phyloP scores from a whole-genome alignment of 129 eudicot genomes.

The Kitagawia praeruptora region DNA sequence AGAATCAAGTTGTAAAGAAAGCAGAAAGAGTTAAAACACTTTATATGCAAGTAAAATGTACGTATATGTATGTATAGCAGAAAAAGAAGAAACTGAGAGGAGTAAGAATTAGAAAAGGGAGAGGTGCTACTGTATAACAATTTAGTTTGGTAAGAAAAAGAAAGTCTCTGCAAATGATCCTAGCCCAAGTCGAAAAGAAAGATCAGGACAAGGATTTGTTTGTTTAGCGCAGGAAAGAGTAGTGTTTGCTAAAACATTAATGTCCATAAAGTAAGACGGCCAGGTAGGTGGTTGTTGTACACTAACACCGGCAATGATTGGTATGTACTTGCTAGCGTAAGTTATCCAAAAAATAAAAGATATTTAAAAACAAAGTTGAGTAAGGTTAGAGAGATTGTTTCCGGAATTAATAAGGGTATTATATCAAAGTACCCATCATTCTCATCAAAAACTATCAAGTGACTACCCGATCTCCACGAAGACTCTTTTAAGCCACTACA shows the following conservation, averaged over 20 bases:
- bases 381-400: slow-evolving; percentile 4
- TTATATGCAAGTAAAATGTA: not conserved
- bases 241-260: slow-evolving; percentile 95
- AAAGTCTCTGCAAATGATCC: not conserved
- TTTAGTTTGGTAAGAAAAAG: not conserved
- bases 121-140: not conserved
- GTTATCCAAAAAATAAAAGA: slow-evolving; percentile 42
- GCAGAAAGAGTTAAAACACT: not conserved
- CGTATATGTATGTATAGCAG: not conserved
- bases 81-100: not conserved
- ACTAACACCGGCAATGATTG: slow-evolving; percentile 98
- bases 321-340: slow-evolving; percentile 98
- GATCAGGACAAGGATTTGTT: too few relatives aligned
- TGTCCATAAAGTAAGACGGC: slow-evolving; percentile 99
- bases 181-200: not conserved
- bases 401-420: not conserved
- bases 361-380: not conserved
- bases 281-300: slow-evolving; percentile 99
- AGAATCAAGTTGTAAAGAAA: not conserved
- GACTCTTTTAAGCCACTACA: too few relatives aligned
- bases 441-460: too few relatives aligned
- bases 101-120: not conserved
- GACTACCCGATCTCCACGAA: too few relatives aligned
- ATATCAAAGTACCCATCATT: too few relatives aligned
- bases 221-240: too few relatives aligned